These are phyloP conservation scores for Eimeria acervulina DNA, from an alignment of 169 alveolate species.

Conservation along the genomic window DNA sequence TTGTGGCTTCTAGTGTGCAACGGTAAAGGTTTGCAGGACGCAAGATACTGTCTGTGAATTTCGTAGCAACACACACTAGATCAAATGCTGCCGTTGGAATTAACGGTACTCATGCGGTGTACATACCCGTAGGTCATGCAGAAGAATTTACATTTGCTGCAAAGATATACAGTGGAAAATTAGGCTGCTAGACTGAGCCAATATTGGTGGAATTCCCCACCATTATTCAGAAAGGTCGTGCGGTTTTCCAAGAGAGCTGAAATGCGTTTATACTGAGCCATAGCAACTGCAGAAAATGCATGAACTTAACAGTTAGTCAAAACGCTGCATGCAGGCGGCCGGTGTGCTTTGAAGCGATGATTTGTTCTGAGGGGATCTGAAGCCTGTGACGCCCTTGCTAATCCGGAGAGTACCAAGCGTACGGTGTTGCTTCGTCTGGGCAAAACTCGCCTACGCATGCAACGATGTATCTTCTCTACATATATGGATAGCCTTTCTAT, in stretches of 20 bases:
- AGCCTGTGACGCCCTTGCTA: background rate
- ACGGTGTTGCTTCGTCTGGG: background rate
- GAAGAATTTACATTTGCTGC: background rate
- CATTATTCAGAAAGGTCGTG: background rate
- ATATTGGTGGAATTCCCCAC: background rate
- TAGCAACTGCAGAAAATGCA: background rate
- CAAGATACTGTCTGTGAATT: background rate
- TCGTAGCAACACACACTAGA: background rate
- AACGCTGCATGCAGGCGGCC: background rate
- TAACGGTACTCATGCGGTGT: background rate
- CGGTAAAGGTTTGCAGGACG: background rate
- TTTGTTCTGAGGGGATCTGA: background rate
- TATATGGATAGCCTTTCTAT: no score
- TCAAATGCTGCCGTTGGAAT: background rate
- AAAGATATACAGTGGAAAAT: background rate
- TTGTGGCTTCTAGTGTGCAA: background rate
- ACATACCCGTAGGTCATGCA: background rate
- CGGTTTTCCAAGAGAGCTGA: background rate
- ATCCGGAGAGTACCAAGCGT: background rate
- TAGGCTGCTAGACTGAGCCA: background rate
- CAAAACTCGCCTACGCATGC: background rate
- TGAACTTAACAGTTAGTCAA: background rate
- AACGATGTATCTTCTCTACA: background rate
- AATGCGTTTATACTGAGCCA: no score
- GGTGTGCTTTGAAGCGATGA: background rate